Base-by-base conservation (phyloP, 2,329 filamentous ascomycete genomes). In the Fusarium nematophilum region DNA sequence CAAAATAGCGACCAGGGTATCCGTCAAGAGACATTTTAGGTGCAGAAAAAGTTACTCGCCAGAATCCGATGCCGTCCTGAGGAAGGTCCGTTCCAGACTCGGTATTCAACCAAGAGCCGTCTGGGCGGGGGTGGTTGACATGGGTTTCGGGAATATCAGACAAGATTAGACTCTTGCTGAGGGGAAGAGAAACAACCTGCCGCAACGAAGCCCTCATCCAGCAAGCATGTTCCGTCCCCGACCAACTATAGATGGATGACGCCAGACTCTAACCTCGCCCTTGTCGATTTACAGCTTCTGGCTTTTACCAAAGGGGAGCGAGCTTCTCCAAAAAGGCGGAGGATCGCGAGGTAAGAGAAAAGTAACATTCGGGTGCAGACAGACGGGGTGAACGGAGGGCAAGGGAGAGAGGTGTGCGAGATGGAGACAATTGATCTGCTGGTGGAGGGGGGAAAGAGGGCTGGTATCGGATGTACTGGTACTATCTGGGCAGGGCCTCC, bases 21-120 rank as follows among this genome's bases (percentile, higher is more conserved):
- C 21, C 34, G 37, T 21, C 30, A 15, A 57, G 37, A 29, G 29
- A 43, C 33, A 37, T 36, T 15, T 26, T n/a, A 48, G 27, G 38
- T 45, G 36, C 49, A 53, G 49, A 48, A 58, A 59, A 50, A 63
- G 58, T 57, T 57, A 59, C 53, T 59, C 55, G 52, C 52, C 43
- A 63, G 49, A 57, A 56, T 50, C 39, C 42, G 42, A 52, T 54
- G 58, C 47, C 30, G 46, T 47, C 52, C 40, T 34, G 40, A 36
- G n/a, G n/a, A 23, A 44, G 52, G 54, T 37, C 45, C 50, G 51
- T 48, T 66, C 60, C 65, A 65, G 63, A 50, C 57, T 63, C 44
- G 49, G 55, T 60, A 65, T 53, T 55, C 33, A 49, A 60, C 49
- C 42, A 53, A 47, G 57, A 38, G 21, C 10, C 55, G 52, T 57